Base-by-base conservation (phyloP, 2,329 filamentous ascomycete species). In the Annulohypoxylon truncatum region DNA sequence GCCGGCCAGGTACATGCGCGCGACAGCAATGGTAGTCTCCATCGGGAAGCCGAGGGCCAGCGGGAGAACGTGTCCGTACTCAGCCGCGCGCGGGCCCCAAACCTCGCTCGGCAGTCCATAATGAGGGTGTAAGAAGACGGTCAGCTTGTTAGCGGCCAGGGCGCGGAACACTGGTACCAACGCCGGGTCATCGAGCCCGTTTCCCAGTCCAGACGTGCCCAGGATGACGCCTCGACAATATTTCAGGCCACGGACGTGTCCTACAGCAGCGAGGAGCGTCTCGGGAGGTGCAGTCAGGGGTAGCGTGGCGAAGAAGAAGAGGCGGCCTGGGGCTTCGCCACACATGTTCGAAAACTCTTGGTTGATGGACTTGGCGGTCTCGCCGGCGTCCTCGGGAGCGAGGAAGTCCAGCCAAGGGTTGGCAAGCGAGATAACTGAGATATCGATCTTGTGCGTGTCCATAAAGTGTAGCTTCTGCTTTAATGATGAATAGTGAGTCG, bases 391-490 rank as follows among this genome's bases (percentile, higher is more conserved):
- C 3, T 82, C 77, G 0, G 87, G 76, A 8, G 82, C 76, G 0
- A 97, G 80, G 76, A 97, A 97, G 79, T 97, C 94, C 1, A 97
- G 85, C 94, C 94, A 97, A 0, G 94, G 94, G 75, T 97, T 97
- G 12, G 94, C 94, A 20, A 97, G 88, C 0, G 92, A 96, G 68
- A 97, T 89, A 53, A 97, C 92, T 0, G 92, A 96, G 69, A 91
- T 89, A 78, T 91, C 87, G 77, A 97, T 97, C 56, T 82, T 82
- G 80, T 97, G 94, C 13, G 84, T 87, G 77, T 93, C 85, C 94
- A 97, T 97, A 81, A 97, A 97, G 51, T 88, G 84, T 12, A 97
- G 84, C 76, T 97, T 97, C 72, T 92, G 85, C 13, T 83, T 81
- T 62, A 97, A 89, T 46, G 93, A 92, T 67, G 90, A 92, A 83